Conservation (phyloP, 2,329 filamentous ascomycete genomes). For the Aspergillus phoenicis region DNA sequence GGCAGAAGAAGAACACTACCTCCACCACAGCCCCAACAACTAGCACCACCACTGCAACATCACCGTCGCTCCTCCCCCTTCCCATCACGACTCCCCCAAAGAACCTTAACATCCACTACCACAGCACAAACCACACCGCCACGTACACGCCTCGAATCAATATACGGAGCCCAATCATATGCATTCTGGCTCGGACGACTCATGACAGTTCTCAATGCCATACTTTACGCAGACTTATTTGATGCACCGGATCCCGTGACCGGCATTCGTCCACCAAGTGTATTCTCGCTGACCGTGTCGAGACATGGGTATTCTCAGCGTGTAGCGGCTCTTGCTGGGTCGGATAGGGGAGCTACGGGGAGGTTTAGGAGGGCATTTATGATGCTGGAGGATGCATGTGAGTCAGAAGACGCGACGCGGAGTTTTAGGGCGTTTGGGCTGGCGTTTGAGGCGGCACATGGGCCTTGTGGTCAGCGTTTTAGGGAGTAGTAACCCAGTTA, state of each 20-base stretch:
- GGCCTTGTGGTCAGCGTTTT: conserved; percentile 24
- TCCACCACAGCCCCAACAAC: too few relatives aligned
- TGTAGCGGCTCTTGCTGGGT: conserved; percentile 14
- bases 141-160: conserved; percentile 18
- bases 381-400: conserved; percentile 37
- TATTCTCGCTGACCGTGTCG: conserved; percentile 8
- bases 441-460: conserved; percentile 24
- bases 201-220: conserved; percentile 32
- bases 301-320: too few relatives aligned
- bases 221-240: conserved; percentile 38
- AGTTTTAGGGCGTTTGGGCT: conserved; percentile 37
- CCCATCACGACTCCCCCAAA: too few relatives aligned
- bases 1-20: too few relatives aligned
- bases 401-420: conserved; percentile 36
- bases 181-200: conserved; percentile 39
- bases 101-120: too few relatives aligned
- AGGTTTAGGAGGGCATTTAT: conserved; percentile 37
- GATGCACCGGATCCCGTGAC: conserved; percentile 31
- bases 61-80: too few relatives aligned
- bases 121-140: too few relatives aligned
- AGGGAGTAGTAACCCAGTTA: background rate
- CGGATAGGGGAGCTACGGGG: conserved; percentile 17
- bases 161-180: conserved; percentile 27
- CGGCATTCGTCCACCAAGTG: conserved; percentile 23
- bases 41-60: too few relatives aligned